phyloP scores from a whole-genome alignment of 306 rosid genomes.

The Trifolium pratense region DNA sequence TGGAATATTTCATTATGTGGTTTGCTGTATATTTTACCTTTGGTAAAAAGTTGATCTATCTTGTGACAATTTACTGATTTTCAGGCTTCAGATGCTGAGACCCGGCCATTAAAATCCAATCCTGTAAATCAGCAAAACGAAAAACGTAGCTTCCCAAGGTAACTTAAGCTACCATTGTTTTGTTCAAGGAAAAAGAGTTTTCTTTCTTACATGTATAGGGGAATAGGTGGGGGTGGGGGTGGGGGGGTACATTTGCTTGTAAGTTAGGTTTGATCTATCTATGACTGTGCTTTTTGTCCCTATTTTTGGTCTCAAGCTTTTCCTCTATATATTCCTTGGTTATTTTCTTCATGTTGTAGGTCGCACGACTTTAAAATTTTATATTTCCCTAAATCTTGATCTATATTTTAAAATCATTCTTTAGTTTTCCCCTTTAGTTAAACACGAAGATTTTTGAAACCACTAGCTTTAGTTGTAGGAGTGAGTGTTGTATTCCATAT shows the following conservation, averaged over 20 bases:
- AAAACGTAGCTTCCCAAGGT: slow-evolving; percentile 57
- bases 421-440: background rate
- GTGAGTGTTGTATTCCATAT: background rate
- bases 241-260: no score
- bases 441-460: slow-evolving; percentile 10
- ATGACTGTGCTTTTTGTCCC: background rate
- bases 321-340: background rate
- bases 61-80: no score
- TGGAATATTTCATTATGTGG: background rate
- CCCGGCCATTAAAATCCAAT: slow-evolving; percentile 46
- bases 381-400: background rate
- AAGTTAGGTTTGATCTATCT: background rate
- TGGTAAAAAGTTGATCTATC: no score
- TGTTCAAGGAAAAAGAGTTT: background rate
- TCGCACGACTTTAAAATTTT: background rate
- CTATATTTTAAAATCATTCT: slow-evolving; percentile 31
- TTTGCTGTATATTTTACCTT: slow-evolving; percentile 1
- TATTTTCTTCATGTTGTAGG: background rate
- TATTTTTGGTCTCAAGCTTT: background rate
- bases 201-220: background rate
- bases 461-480: slow-evolving; percentile 14
- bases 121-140: slow-evolving; percentile 59
- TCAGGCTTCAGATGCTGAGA: slow-evolving; percentile 71
- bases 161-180: slow-evolving; percentile 29
- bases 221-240: no score